Evolutionary conservation across 2,329 filamentous ascomycete species (phyloP).

Genomic region (Aspergillus sp.): DNA sequence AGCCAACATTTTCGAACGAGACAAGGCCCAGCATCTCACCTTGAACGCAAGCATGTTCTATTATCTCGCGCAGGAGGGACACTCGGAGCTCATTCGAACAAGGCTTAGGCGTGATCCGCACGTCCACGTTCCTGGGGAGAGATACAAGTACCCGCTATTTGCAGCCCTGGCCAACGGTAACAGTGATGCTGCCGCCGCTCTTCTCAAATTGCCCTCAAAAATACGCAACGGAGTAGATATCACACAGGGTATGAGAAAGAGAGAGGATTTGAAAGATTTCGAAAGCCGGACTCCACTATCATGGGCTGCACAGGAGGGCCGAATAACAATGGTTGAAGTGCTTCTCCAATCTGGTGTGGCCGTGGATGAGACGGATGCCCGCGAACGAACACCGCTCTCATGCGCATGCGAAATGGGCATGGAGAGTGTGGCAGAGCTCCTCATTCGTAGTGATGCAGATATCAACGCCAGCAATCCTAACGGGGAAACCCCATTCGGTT

Average conservation of each 20-base stretch:
- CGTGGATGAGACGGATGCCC: not conserved
- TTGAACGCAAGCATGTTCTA: conserved; percentile 10
- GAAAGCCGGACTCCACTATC: not conserved
- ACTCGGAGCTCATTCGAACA: conserved; percentile 10
- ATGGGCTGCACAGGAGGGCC: not conserved
- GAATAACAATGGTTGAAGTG: not conserved
- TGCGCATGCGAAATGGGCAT: not conserved
- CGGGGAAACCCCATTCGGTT: not conserved
- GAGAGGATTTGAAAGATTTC: not conserved
- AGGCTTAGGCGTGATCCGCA: not conserved
- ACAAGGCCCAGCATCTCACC: conserved; percentile 24
- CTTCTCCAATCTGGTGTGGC: not conserved
- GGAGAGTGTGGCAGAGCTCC: not conserved
- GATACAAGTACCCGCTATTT: conserved; percentile 19
- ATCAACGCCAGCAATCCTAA: not conserved
- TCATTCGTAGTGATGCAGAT: not conserved
- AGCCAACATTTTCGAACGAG: conserved; percentile 33
- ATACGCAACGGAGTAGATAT: not conserved
- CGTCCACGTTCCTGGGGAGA: conserved; percentile 9
- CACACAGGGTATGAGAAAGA: not conserved
- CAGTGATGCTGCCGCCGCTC: not conserved
- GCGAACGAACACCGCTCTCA: not conserved
- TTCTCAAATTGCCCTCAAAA: not conserved
- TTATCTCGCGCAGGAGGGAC: conserved; percentile 15
- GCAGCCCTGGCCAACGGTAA: conserved; percentile 15